Percentiles rank a stretch among this genome's conserved stretches.
Evolutionary conservation across 768 basidiomycete genomes (phyloP).

Genomic region (Thelephora ganbajun): DNA sequence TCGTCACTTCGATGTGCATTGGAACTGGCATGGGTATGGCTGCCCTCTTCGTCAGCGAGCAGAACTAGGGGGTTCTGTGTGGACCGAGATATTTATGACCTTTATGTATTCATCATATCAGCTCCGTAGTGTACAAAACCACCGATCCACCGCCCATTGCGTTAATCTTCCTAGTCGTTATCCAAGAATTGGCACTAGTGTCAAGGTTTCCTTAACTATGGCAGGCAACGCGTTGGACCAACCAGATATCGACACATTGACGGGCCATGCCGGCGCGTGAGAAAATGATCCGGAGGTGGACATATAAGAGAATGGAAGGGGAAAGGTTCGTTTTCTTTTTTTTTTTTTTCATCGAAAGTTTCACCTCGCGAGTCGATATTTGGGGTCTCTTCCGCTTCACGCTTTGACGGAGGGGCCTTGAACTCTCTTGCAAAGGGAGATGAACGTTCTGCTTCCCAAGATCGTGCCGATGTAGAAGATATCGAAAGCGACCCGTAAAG

Average conservation of each 20-base stretch:
- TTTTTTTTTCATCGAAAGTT: slow-evolving; percentile 42
- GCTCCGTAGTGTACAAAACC: too few species aligned
- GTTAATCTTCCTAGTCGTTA: too few species aligned
- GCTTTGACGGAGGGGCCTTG: slow-evolving; percentile 34
- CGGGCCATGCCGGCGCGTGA: too few species aligned
- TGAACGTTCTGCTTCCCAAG: slow-evolving; percentile 46
- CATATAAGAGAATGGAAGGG: background rate
- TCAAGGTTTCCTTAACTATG: too few species aligned
- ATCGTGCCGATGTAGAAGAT: slow-evolving; percentile 35
- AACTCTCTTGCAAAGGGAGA: slow-evolving; percentile 46
- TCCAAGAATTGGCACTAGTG: too few species aligned
- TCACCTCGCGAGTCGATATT: slow-evolving; percentile 63
- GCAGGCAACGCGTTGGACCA: too few species aligned
- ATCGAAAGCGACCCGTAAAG: slow-evolving; percentile 50
- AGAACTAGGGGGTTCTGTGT: slow-evolving; percentile 13
- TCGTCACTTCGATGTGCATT: slow-evolving; percentile 87
- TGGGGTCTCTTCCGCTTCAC: slow-evolving; percentile 32
- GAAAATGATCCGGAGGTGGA: too few species aligned
- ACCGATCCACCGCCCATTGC: too few species aligned
- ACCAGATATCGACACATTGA: too few species aligned
- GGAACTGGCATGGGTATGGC: slow-evolving; percentile 90
- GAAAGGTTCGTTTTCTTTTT: slow-evolving; percentile 4
- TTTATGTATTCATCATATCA: too few species aligned
- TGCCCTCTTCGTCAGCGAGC: slow-evolving; percentile 74
- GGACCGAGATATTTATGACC: too few species aligned